Conservation (phyloP, 2,329 filamentous ascomycete species). For the Trichocomaceae sp. region DNA sequence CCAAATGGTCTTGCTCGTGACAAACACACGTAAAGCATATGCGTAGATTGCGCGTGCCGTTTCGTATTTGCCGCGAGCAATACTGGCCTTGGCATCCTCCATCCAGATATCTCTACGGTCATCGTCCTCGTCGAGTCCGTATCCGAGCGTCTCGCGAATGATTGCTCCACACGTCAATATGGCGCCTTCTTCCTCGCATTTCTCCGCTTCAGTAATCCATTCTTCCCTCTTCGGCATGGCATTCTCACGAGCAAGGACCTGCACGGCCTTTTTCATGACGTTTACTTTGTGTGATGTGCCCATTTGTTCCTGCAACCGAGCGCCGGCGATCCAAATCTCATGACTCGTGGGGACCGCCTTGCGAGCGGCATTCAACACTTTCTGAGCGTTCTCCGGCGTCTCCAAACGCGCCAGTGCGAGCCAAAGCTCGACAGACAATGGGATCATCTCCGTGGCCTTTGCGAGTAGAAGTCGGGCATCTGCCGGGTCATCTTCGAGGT, state of each 20-base stretch:
- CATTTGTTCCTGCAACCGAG: constrained; percentile 81
- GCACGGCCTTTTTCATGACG: constrained; percentile 90
- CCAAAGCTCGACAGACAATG: constrained; percentile 90
- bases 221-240: constrained; percentile 97
- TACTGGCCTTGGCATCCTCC: constrained; percentile 80
- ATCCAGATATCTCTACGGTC: constrained; percentile 94
- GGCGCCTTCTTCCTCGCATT: constrained; percentile 87
- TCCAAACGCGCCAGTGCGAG: constrained; percentile 86
- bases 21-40: constrained; percentile 82
- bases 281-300: constrained; percentile 74
- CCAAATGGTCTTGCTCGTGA: constrained; percentile 82
- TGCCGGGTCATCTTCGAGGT: constrained; percentile 81
- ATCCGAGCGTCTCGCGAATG: constrained; percentile 85
- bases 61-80: constrained; percentile 73
- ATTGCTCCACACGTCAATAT: constrained; percentile 81
- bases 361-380: constrained; percentile 89
- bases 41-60: constrained; percentile 91
- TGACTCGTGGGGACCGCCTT: constrained; percentile 89
- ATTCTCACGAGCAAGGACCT: constrained; percentile 79
- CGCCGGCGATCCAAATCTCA: constrained; percentile 95
- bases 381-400: constrained; percentile 83
- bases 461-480: constrained; percentile 84
- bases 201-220: constrained; percentile 92
- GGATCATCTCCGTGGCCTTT: constrained; percentile 93
- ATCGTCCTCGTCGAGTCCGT: constrained; percentile 89